Base-by-base conservation (phyloP, 2,329 filamentous ascomycete species). In the Aspergillus aculeatus region DNA sequence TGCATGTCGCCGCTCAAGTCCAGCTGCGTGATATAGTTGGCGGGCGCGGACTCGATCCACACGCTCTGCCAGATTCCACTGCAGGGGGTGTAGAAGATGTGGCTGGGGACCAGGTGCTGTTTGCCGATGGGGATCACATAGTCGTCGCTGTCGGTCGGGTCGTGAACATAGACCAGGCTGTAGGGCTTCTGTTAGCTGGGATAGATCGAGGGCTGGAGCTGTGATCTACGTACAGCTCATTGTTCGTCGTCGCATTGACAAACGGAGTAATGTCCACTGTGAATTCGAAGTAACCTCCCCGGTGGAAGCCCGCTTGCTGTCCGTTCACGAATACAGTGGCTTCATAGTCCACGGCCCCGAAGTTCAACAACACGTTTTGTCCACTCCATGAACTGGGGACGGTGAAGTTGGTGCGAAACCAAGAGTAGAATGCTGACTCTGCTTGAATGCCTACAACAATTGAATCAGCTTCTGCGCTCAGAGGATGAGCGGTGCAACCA, bases 21-120 rank as follows among this genome's bases (percentile, higher is more conserved):
- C 2, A 90, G 74, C 47, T 82, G 78, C 0, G 82, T 83, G 57
- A 90, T 83, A 64, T 86, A 77, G 53, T 83, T 80, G 0, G 74
- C 62, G 0, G 88, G 84, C 0, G 83, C 86, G n/a, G 83, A 80
- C 69, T 89, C 85, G 2, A 91, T 75, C 88, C 88, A 91, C 0
- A 91, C 88, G 19, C 82, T 82, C 69, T 90, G 88, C 89, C 89
- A 91, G 63, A 91, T 90, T 5, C 89, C 89, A 35, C 86, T 88
- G 69, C 88, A 91, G 0, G 89, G 85, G 0, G 85, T 86, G 70
- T 91, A 91, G 71, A 89, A 91, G 61, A 91, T 91, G 65, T 74
- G 72, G 19, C 63, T 65, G 1, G 83, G 84, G 0, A 73, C 75
- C 0, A 82, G 68, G 0, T 82, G 83, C 70, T 89, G 87, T 70